A percentile compares a stretch with the other conserved stretches of the same genome.
phyloP scores from a whole-genome alignment of 2,329 filamentous ascomycete species.

The Cladorrhinum sp. region DNA sequence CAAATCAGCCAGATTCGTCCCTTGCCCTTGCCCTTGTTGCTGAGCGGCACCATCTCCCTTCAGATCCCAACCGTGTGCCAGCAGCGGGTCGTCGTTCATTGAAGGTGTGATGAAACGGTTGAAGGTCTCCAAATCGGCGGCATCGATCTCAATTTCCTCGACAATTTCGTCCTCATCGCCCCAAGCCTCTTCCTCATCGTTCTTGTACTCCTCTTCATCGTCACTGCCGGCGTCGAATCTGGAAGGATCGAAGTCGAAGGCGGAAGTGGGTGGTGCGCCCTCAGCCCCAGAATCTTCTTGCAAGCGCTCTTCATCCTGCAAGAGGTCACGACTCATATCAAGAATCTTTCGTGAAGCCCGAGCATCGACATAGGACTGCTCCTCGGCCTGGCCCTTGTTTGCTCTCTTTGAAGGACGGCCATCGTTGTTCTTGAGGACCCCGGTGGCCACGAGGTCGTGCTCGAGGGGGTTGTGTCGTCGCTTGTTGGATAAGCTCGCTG shows the following conservation, averaged over 20 bases:
- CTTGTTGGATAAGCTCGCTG: conserved; percentile 55
- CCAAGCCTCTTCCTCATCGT: conserved; percentile 64
- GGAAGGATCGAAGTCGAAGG: conserved; percentile 80
- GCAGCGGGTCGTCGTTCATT: conserved; percentile 68
- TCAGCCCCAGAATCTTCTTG: conserved; percentile 32
- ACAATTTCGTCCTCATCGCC: conserved; percentile 73
- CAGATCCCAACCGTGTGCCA: conserved; percentile 60
- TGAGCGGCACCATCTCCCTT: conserved; percentile 38
- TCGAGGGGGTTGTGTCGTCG: conserved; percentile 84
- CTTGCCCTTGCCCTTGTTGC: conserved; percentile 50
- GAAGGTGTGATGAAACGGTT: conserved; percentile 79
- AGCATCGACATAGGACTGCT: conserved; percentile 76
- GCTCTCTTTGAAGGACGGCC: conserved; percentile 67
- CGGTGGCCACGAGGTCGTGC: conserved; percentile 74
- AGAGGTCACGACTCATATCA: conserved; percentile 82
- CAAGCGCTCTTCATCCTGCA: conserved; percentile 67
- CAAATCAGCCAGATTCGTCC: conserved; percentile 83
- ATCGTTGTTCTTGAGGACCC: conserved; percentile 69
- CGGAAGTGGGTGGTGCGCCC: conserved; percentile 48
- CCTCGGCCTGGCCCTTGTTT: conserved; percentile 57
- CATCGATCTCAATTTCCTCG: conserved; percentile 77
- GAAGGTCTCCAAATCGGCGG: conserved; percentile 84
- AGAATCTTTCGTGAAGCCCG: conserved; percentile 87
- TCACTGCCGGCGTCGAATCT: conserved; percentile 49
- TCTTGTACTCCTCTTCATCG: conserved; percentile 44